These are phyloP conservation scores for Hydnomerulius pinastri DNA, from an alignment of 768 basidiomycete genomes.

Conservation along the genomic window DNA sequence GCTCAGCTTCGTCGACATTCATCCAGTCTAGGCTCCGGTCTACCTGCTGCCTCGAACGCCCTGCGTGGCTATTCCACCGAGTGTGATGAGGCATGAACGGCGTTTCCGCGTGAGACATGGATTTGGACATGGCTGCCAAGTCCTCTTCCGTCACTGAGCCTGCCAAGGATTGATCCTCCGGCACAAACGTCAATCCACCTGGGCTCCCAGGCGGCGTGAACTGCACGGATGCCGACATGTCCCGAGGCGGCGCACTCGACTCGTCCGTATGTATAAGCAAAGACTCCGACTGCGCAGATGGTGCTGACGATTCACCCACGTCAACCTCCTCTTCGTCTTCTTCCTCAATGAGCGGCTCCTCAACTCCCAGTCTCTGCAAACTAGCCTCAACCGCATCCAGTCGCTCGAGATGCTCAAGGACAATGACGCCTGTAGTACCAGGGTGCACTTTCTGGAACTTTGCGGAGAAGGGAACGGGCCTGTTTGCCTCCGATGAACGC, in stretches of 20 bases:
- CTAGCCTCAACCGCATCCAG: conserved; percentile 82
- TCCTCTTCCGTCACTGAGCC: conserved; percentile 70
- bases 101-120: conserved; percentile 68
- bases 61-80: conserved; percentile 37
- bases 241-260: conserved; percentile 9
- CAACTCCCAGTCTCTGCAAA: conserved; percentile 68
- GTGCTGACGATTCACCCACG: conserved; percentile 53
- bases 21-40: conserved; percentile 48
- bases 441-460: conserved; percentile 84
- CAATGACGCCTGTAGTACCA: conserved; percentile 83
- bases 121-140: conserved; percentile 73
- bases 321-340: conserved; percentile 64
- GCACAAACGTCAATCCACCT: conserved; percentile 50
- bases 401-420: conserved; percentile 83
- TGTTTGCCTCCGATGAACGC: conserved; percentile 60
- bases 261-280: conserved; percentile 34
- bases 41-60: conserved; percentile 28
- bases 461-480: conserved; percentile 82
- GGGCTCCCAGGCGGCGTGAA: conserved; percentile 65
- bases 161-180: conserved; percentile 52
- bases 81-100: conserved; percentile 38
- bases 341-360: conserved; percentile 50
- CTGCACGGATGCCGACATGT: conserved; percentile 38
- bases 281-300: conserved; percentile 13
- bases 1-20: conserved; percentile 38